Evolutionary conservation across 805 yeast species (phyloP).

Genomic region (Metschnikowia lochheadii): DNA sequence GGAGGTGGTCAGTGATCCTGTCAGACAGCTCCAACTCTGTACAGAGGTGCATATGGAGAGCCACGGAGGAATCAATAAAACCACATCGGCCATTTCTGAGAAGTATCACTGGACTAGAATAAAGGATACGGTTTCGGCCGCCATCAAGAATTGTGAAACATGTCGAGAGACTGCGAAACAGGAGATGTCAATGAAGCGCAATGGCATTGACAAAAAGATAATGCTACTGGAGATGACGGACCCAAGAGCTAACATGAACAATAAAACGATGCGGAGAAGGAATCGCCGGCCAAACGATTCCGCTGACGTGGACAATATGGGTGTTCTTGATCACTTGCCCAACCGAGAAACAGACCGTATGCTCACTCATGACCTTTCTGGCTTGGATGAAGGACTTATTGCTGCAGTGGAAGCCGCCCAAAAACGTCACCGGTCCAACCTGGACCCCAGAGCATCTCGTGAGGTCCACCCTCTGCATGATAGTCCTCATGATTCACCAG

Average conservation of each 20-base stretch:
- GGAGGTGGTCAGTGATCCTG: constrained; percentile 79
- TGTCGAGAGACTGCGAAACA: constrained; percentile 53
- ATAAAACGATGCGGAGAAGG: constrained; percentile 1
- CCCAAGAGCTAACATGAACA: not conserved
- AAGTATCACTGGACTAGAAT: constrained; percentile 89
- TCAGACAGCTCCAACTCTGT: constrained; percentile 70
- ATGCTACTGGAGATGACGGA: constrained; percentile 4
- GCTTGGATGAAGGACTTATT: constrained; percentile 44
- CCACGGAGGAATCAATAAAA: constrained; percentile 87
- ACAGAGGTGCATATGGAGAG: constrained; percentile 60
- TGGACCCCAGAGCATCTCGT: constrained; percentile 11
- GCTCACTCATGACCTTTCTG: constrained; percentile 39
- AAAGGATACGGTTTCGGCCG: constrained; percentile 79
- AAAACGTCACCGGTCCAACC: constrained; percentile 28
- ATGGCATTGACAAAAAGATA: constrained; percentile 19
- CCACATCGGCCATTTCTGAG: constrained; percentile 73
- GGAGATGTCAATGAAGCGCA: constrained; percentile 16
- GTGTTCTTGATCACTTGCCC: constrained; percentile 18
- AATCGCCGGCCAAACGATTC: constrained; percentile 15
- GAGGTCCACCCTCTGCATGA: constrained; percentile 4
- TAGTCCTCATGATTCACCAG: constrained; percentile 10
- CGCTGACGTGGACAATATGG: constrained; percentile 34
- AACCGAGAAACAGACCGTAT: constrained; percentile 25
- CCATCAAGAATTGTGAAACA: constrained; percentile 68
- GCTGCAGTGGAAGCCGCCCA: constrained; percentile 63